Percentiles rank a stretch among this genome's conserved stretches.
Conservation (phyloP, 2,329 filamentous ascomycete genomes). For the Calonectria hawksworthii region DNA sequence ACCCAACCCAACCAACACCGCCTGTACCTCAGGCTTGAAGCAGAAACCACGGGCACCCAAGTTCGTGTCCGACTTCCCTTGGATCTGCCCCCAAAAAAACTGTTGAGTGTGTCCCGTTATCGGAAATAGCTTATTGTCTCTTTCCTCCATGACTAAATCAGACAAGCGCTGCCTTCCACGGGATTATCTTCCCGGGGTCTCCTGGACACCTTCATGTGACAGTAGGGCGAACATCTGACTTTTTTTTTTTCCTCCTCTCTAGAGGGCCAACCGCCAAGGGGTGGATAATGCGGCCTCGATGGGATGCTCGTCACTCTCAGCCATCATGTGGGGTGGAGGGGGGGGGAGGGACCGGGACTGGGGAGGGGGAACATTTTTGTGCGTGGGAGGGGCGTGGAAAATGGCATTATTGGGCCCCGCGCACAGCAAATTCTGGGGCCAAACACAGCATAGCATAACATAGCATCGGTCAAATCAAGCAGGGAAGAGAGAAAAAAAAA, state of each 20-base stretch:
- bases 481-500: background rate
- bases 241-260: background rate
- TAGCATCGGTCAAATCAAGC: background rate
- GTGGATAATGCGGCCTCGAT: slow-evolving; percentile 21
- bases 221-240: slow-evolving; percentile 28
- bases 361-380: slow-evolving; percentile 12
- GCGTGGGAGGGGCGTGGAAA: slow-evolving; percentile 17
- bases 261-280: slow-evolving; percentile 9
- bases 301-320: slow-evolving; percentile 25
- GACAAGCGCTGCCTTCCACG: slow-evolving; percentile 4
- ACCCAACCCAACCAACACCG: background rate
- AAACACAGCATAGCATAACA: background rate
- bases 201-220: slow-evolving; percentile 25
- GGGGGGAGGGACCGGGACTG: background rate
- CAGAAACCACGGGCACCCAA: background rate
- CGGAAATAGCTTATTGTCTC: background rate
- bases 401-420: slow-evolving; percentile 20
- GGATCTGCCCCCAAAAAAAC: background rate
- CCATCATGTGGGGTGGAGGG: slow-evolving; percentile 28
- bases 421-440: slow-evolving; percentile 11
- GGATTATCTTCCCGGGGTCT: slow-evolving; percentile 16
- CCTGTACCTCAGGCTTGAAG: background rate
- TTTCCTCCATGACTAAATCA: background rate
- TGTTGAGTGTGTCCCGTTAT: background rate
- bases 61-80: background rate